Base-by-base conservation (phyloP, 805 yeast species). In the Teunomyces stri region DNA sequence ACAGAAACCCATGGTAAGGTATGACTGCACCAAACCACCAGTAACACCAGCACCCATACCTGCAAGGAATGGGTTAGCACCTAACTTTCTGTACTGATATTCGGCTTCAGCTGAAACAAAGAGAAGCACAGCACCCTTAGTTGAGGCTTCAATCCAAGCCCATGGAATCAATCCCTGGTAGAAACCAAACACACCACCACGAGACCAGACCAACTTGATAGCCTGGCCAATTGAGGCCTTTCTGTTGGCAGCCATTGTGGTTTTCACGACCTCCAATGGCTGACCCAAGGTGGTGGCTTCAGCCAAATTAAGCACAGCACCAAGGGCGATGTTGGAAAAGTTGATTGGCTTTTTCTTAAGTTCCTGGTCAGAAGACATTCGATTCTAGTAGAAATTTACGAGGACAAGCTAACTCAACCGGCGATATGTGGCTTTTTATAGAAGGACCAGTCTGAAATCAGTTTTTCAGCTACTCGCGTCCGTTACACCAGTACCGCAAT, bases 141-240 rank as follows among this genome's bases (percentile, higher is more conserved):
- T 94, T n/a, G 96, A 87, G 7, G 97, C 99, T 70, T 92, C 99
- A 57, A 94, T 87, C 97, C 98, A 91, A 5, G 98, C 99, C 99
- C 99, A 94, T 41, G 99, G 99, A 54, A 92, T 91, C 64, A 94
- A 77, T 28, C 99, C 99, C 69, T 94, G 99, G 71, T 91, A 94
- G 72, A 91, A 94, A 0, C 98, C 99, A 25, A 80, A 64, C 13
- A 85, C 59, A 45, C 99, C 99, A 55, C 99, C 99, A 61, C 99
- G 82, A 12, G 94, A 78, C 94, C 96, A 89, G 51, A 94, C 91
- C 35, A 82, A 76, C 49, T 77, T 77, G 44, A 84, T 76, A 22
- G 96, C 88, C 56, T 82, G 82, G 9, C 80, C 56, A 52, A 94
- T 72, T 2, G 82, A 65, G 51, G 92, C 74, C 27, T 77, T 72